Conservation (phyloP, 2,329 filamentous ascomycete genomes). For the Septoria petroselini region DNA sequence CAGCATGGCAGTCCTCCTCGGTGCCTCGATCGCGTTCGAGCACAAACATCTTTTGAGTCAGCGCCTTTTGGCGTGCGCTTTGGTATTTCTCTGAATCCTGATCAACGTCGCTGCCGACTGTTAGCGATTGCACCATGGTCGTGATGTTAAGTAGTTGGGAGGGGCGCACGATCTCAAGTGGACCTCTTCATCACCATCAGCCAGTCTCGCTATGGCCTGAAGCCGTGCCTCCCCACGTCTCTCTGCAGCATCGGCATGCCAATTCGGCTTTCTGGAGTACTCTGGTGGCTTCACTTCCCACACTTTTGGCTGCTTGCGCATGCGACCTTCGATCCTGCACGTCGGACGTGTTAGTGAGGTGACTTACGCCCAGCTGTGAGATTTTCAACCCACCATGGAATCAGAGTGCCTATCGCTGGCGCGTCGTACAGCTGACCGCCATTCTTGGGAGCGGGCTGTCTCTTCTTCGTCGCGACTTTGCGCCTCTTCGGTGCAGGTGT, state of each 20-base stretch:
- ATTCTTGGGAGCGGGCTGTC: conserved; percentile 11
- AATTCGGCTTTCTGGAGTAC: conserved; percentile 7
- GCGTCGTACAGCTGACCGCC: conserved; percentile 14
- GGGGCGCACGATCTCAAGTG: conserved; percentile 25
- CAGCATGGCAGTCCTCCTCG: conserved; percentile 47
- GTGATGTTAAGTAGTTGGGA: too few relatives aligned
- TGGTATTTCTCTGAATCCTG: conserved; percentile 24
- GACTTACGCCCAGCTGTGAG: neutral
- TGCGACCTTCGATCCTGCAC: conserved; percentile 2
- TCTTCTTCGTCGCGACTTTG: conserved; percentile 17
- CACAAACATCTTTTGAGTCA: conserved; percentile 52
- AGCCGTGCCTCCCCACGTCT: conserved; percentile 13
- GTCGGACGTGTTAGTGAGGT: neutral
- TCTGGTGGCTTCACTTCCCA: conserved; percentile 6
- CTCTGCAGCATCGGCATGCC: conserved; percentile 21
- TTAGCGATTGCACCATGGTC: too few relatives aligned
- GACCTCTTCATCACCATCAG: conserved; percentile 26
- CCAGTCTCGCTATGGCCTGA: conserved; percentile 12
- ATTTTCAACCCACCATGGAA: neutral
- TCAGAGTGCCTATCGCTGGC: conserved; percentile 10
- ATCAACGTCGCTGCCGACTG: conserved; percentile 18
- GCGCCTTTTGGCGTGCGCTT: conserved; percentile 26
- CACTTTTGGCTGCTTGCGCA: conserved; percentile 12
- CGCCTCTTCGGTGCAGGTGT: conserved; percentile 17
- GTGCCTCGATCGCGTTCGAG: conserved; percentile 50